Conservation (phyloP, 164 flowering plant species). For the Houttuynia cordata region DNA sequence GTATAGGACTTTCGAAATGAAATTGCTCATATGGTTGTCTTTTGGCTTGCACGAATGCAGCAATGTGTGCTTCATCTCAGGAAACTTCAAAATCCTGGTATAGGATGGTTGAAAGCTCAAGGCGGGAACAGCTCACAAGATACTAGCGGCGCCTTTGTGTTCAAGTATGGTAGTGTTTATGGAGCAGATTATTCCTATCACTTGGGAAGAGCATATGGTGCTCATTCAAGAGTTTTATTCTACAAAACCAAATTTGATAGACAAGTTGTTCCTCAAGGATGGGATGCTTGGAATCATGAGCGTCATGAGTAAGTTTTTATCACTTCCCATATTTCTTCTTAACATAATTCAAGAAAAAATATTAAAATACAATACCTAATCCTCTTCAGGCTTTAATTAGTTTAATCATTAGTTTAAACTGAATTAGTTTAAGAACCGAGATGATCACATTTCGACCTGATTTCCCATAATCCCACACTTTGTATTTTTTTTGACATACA, state of each 20-base stretch:
- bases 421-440: too few species aligned
- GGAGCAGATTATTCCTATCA: slow-evolving; percentile 19
- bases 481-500: too few species aligned
- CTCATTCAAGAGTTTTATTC: slow-evolving; percentile 18
- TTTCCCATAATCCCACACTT: too few species aligned
- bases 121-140: slow-evolving; percentile 10
- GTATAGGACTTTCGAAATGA: too few species aligned
- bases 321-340: neutral
- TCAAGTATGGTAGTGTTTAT: slow-evolving; percentile 14
- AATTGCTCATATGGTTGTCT: neutral
- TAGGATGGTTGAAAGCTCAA: slow-evolving; percentile 24
- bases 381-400: too few species aligned
- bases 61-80: neutral
- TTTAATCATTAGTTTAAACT: too few species aligned
- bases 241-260: slow-evolving; percentile 13
- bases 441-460: too few species aligned
- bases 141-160: slow-evolving; percentile 26
- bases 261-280: slow-evolving; percentile 19
- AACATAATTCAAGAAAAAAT: too few species aligned
- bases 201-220: slow-evolving; percentile 28
- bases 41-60: neutral
- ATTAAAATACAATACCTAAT: too few species aligned
- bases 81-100: neutral
- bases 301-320: neutral
- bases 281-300: slow-evolving; percentile 19